These are phyloP conservation scores for Neodidymelliopsis sp. DNA, from an alignment of 2,329 filamentous ascomycete species.

Conservation along the genomic window DNA sequence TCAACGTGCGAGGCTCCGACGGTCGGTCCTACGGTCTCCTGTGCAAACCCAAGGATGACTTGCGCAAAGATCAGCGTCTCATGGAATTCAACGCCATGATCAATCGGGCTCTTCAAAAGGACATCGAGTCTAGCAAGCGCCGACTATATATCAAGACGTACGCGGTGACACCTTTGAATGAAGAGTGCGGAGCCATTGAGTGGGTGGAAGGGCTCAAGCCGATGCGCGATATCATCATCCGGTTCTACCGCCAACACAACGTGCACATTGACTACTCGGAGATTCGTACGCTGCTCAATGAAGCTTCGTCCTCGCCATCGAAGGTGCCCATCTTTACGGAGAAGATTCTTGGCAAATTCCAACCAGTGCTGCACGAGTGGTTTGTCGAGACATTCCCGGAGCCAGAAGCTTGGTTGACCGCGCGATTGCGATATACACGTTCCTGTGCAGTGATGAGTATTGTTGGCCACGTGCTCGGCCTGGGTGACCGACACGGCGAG, in stretches of 20 bases:
- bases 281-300: slow-evolving; percentile 67
- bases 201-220: slow-evolving; percentile 98
- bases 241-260: slow-evolving; percentile 77
- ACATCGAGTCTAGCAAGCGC: slow-evolving; percentile 87
- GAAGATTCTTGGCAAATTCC: slow-evolving; percentile 73
- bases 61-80: slow-evolving; percentile 94
- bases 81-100: slow-evolving; percentile 99
- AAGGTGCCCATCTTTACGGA: slow-evolving; percentile 78
- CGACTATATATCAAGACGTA: slow-evolving; percentile 92
- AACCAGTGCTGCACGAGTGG: slow-evolving; percentile 88
- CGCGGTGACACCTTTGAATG: slow-evolving; percentile 93
- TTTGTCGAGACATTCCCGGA: slow-evolving; percentile 95
- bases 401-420: slow-evolving; percentile 89
- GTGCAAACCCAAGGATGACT: slow-evolving; percentile 97
- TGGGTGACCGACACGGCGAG: slow-evolving; percentile 95
- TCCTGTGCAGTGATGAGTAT: slow-evolving; percentile 99
- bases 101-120: slow-evolving; percentile 90
- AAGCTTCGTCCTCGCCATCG: slow-evolving; percentile 67
- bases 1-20: slow-evolving; percentile 88
- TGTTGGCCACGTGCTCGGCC: slow-evolving; percentile 89
- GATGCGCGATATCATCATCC: slow-evolving; percentile 86
- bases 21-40: slow-evolving; percentile 87
- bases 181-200: slow-evolving; percentile 97
- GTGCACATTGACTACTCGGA: slow-evolving; percentile 70
- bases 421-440: slow-evolving; percentile 86